These are phyloP conservation scores for Nadsonia commutata DNA, from an alignment of 1,139 yeast species.

Conservation along the genomic window DNA sequence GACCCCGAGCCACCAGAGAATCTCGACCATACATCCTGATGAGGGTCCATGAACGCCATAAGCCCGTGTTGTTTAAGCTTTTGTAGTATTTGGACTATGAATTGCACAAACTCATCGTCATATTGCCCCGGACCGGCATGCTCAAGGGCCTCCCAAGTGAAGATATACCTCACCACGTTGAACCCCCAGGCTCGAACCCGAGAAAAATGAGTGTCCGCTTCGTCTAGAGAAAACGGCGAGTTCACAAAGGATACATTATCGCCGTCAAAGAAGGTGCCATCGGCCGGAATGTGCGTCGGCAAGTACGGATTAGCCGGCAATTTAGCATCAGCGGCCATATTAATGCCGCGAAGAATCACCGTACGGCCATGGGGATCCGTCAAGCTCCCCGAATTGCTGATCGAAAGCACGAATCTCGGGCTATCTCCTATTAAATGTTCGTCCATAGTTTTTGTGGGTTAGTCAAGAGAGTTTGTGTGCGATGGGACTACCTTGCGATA, in stretches of 20 bases:
- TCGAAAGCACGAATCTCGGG: constrained; percentile 16
- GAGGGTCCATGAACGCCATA: constrained; percentile 72
- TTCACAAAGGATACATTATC: constrained; percentile 64
- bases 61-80: constrained; percentile 50
- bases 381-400: constrained; percentile 37
- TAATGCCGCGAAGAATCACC: constrained; percentile 59
- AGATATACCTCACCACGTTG: constrained; percentile 56
- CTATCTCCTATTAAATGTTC: no score
- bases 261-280: constrained; percentile 38
- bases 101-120: constrained; percentile 64
- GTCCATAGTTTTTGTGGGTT: no score
- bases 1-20: constrained; percentile 86
- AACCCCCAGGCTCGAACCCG: constrained; percentile 68
- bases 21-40: constrained; percentile 88
- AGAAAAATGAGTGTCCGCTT: constrained; percentile 50
- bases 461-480: no score
- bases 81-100: constrained; percentile 45
- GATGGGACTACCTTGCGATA: no score
- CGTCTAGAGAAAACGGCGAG: constrained; percentile 60
- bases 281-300: constrained; percentile 38
- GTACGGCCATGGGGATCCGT: constrained; percentile 41
- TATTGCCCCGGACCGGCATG: constrained; percentile 76
- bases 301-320: constrained; percentile 44
- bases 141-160: constrained; percentile 88
- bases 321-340: constrained; percentile 57